Evolutionary conservation across 192 early-diverging fungal genomes (phyloP), one percentile per base, ranked within the genome.

Genomic region (Linnemannia zychae): DNA sequence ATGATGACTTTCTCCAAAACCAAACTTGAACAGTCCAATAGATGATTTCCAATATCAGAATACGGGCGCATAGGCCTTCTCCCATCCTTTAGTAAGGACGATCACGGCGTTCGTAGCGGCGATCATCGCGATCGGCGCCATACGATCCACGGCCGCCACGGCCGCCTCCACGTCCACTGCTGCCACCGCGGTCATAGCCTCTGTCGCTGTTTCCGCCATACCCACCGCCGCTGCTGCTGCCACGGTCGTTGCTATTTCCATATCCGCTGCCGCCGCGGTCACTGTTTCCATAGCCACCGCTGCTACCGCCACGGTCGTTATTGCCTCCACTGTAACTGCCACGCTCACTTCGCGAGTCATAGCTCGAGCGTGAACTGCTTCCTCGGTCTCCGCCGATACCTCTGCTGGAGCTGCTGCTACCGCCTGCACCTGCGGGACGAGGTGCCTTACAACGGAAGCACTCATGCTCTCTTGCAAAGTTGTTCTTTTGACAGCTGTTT

Each of bases 391-490:
- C 66, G 67, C 85, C 80, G 53, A 44, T 9, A 9, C 86, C 90
- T 60, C 89, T 79, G 57, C 70, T 78, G 7, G 81, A 71, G 36
- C 85, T 79, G 31, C 63, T 76, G 47, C 76, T 72, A 65, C 79
- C 77, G 40, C 76, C 40, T 44, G 78, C 75, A 31, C 89, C 92
- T 65, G 87, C 85, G 40, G 92, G 90, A 60, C 91, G 89, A 33
- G 91, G 91, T 20, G 90, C 87, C 31, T 93, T 89, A 69, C 94
- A 95, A 74, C 89, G 88, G 77, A 92, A 93, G 77, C 94, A 95
- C 52, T 90, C 90, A 71, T 87, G 82, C 75, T 93, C 60, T 71
- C 92, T 86, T 17, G 93, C 92, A 85, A 94, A 94, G 74, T 94
- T 94, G 74, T 91, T 93, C 74, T 91, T 91, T 11, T 90, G 84